phyloP scores from a whole-genome alignment of 1,284 basidiomycete species.

The Neotropicomus parvogracilis region DNA sequence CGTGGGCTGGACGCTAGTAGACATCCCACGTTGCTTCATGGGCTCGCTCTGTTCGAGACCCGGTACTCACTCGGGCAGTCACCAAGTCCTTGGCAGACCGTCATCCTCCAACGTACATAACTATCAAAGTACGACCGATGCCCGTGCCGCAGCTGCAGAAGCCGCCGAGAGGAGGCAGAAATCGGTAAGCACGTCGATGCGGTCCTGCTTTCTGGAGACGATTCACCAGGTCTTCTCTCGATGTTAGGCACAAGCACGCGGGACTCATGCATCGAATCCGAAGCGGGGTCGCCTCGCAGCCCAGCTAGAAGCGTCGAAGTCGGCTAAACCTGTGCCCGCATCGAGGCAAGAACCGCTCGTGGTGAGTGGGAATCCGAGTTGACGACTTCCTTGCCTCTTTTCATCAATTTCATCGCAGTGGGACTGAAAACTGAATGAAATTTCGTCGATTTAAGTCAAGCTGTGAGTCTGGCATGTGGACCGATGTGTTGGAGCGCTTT shows the following conservation, averaged over 20 bases:
- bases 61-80: slow-evolving; percentile 47
- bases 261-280: slow-evolving; percentile 59
- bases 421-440: slow-evolving; percentile 27
- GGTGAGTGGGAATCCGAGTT: slow-evolving; percentile 42
- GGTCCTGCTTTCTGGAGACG: slow-evolving; percentile 13
- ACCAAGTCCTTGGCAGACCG: slow-evolving; percentile 47
- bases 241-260: slow-evolving; percentile 52
- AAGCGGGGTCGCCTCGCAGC: slow-evolving; percentile 61
- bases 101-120: slow-evolving; percentile 27
- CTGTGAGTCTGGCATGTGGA: slow-evolving; percentile 25
- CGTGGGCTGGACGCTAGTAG: background rate
- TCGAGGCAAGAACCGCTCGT: slow-evolving; percentile 55
- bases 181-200: slow-evolving; percentile 44
- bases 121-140: slow-evolving; percentile 37
- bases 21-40: slow-evolving; percentile 38
- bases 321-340: slow-evolving; percentile 46
- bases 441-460: slow-evolving; percentile 22
- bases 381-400: slow-evolving; percentile 17
- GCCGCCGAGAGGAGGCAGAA: slow-evolving; percentile 66
- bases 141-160: slow-evolving; percentile 61
- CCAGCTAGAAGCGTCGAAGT: slow-evolving; percentile 50
- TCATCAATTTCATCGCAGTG: slow-evolving; percentile 32
- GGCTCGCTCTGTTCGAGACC: slow-evolving; percentile 68
- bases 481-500: slow-evolving; percentile 14
- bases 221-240: slow-evolving; percentile 19